phyloP scores from a whole-genome alignment of 139 green algal genomes.

The Chlamydomonas eustigma region DNA sequence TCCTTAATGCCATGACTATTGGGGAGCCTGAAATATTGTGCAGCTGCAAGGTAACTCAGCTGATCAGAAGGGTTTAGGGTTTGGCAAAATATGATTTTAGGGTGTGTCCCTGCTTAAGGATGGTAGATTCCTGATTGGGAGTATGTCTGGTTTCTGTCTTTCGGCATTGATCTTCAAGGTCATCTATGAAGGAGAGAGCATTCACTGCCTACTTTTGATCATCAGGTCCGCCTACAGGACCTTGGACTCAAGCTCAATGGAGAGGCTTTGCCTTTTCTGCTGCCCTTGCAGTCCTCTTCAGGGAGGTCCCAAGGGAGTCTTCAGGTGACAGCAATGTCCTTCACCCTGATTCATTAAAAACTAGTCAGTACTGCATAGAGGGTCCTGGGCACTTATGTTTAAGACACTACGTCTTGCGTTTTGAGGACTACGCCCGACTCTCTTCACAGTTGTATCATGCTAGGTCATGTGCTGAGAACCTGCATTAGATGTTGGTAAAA shows the following conservation, averaged over 20 bases:
- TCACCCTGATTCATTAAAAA: neutral
- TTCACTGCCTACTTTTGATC: neutral
- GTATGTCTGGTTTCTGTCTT: neutral
- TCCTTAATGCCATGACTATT: neutral
- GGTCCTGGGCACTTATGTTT: too few species aligned
- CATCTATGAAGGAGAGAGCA: neutral
- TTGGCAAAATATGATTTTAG: neutral
- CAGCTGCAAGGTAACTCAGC: neutral
- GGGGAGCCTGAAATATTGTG: slow-evolving; percentile 8
- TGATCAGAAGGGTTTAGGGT: neutral
- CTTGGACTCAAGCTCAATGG: neutral
- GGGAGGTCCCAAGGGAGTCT: neutral
- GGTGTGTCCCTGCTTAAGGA: neutral
- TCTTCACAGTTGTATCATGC: too few species aligned
- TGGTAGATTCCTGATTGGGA: neutral
- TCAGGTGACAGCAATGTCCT: neutral
- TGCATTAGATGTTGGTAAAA: too few species aligned
- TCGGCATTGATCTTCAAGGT: neutral
- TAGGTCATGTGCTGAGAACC: neutral
- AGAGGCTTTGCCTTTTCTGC: neutral
- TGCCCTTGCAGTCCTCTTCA: neutral
- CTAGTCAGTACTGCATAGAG: neutral
- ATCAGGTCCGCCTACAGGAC: neutral
- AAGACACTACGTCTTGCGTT: too few species aligned
- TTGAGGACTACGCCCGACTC: too few species aligned